phyloP scores from a whole-genome alignment of 768 basidiomycete species.

The Gyrodon lividus region DNA sequence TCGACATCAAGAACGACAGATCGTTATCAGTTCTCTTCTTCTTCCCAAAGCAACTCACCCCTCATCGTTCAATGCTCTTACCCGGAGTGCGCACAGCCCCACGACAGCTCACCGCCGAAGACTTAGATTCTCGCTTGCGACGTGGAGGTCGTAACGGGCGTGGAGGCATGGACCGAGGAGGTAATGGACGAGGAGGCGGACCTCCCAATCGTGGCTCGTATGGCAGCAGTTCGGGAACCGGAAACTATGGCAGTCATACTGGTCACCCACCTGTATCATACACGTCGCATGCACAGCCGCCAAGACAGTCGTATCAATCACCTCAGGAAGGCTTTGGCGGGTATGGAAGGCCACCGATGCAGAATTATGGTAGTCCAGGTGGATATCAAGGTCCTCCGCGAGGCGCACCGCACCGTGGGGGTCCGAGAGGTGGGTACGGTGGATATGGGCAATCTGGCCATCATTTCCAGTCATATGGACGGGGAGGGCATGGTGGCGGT shows the following conservation, averaged over 20 bases:
- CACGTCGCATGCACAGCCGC: slow-evolving; percentile 18
- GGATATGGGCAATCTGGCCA: slow-evolving; percentile 20
- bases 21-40: slow-evolving; percentile 85
- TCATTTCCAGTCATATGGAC: slow-evolving; percentile 21
- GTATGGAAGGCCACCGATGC: slow-evolving; percentile 28
- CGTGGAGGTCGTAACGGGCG: slow-evolving; percentile 50
- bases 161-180: slow-evolving; percentile 39
- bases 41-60: slow-evolving; percentile 83
- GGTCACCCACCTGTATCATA: slow-evolving; percentile 15
- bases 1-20: slow-evolving; percentile 83
- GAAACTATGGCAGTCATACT: slow-evolving; percentile 14
- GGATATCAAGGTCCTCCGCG: slow-evolving; percentile 27
- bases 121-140: slow-evolving; percentile 65
- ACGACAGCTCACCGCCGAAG: slow-evolving; percentile 61
- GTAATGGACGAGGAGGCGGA: slow-evolving; percentile 36
- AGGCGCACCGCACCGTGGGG: slow-evolving; percentile 28
- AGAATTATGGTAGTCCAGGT: slow-evolving; percentile 33
- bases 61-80: slow-evolving; percentile 83
- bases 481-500: slow-evolving; percentile 26
- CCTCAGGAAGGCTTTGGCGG: slow-evolving; percentile 30
- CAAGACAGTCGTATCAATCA: slow-evolving; percentile 20
- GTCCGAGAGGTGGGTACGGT: slow-evolving; percentile 24
- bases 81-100: slow-evolving; percentile 63
- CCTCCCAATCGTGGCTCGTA: slow-evolving; percentile 21
- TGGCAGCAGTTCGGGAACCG: slow-evolving; percentile 11